Evolutionary conservation across 2,329 filamentous ascomycete genomes (phyloP).

Genomic region (Trichoderma simmonsii): DNA sequence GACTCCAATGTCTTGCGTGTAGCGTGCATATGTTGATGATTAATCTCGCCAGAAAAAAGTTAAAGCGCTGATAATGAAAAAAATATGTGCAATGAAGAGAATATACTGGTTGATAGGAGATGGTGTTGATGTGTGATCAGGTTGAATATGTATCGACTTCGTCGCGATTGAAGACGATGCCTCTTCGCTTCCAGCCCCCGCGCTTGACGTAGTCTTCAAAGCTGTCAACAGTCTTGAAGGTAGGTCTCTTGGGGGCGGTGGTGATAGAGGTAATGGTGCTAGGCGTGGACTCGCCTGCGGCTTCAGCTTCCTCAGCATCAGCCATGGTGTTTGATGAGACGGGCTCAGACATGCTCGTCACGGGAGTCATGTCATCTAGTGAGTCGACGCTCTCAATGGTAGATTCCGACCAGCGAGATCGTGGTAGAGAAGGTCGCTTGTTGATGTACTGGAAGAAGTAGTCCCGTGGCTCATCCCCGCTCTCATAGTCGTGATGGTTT

Average conservation of each 20-base stretch:
- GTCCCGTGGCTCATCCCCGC: conserved; percentile 29
- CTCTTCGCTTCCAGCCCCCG: conserved; percentile 44
- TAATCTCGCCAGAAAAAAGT: background rate
- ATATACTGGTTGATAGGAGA: background rate
- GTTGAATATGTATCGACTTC: conserved; percentile 22
- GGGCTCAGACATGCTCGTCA: conserved; percentile 6
- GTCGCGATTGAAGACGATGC: conserved; percentile 39
- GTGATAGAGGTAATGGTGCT: conserved; percentile 34
- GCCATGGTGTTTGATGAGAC: conserved; percentile 22
- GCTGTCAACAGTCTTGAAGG: conserved; percentile 37
- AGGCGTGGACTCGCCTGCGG: conserved; percentile 23
- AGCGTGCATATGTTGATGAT: background rate
- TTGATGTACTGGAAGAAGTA: conserved; percentile 35
- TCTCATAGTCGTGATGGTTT: conserved; percentile 24
- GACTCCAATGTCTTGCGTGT: background rate
- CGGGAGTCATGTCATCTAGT: conserved; percentile 25
- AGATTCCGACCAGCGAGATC: conserved; percentile 44
- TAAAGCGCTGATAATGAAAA: background rate
- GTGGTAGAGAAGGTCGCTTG: conserved; percentile 32
- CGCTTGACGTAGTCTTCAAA: conserved; percentile 43
- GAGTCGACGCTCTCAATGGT: conserved; percentile 35
- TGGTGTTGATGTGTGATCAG: background rate
- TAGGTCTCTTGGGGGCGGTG: conserved; percentile 33
- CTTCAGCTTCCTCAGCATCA: conserved; percentile 26
- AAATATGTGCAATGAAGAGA: conserved; percentile 4